phyloP scores from a whole-genome alignment of 371 early-diverging fungal species.

The Mortierella sp. region DNA sequence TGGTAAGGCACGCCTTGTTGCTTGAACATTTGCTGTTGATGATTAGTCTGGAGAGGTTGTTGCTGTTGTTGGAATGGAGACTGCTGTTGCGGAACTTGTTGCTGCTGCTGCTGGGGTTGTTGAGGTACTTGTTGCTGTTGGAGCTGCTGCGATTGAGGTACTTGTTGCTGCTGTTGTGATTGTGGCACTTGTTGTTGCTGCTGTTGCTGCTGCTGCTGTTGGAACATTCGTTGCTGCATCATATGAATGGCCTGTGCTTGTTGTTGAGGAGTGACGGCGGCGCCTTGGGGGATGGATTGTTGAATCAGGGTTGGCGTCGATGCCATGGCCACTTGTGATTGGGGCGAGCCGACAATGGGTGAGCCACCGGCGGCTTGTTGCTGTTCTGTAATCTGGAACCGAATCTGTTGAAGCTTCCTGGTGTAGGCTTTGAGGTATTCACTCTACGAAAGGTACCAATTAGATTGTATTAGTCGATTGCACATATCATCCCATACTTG shows the following conservation, averaged over 20 bases:
- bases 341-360: constrained; percentile 36
- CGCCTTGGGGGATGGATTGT: constrained; percentile 19
- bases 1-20: constrained; percentile 16
- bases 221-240: constrained; percentile 38
- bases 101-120: constrained; percentile 35
- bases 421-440: constrained; percentile 35
- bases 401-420: constrained; percentile 45
- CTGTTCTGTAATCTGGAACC: constrained; percentile 24
- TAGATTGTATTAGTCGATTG: background rate
- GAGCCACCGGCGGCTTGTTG: constrained; percentile 28
- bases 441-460: background rate
- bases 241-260: constrained; percentile 24
- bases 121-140: constrained; percentile 24
- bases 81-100: constrained; percentile 16
- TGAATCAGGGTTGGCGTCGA: constrained; percentile 37
- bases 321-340: constrained; percentile 28
- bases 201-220: constrained; percentile 36
- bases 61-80: constrained; percentile 27
- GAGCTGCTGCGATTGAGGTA: constrained; percentile 19
- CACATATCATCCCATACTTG: background rate
- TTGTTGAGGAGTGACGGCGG: constrained; percentile 26
- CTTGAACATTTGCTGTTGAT: constrained; percentile 20
- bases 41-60: constrained; percentile 11
- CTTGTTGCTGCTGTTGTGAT: constrained; percentile 10
- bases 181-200: constrained; percentile 32